Evolutionary conservation across 306 rosid genomes (phyloP), one percentile per base, ranked within the genome.

Genomic region (Vigna trinervia): DNA sequence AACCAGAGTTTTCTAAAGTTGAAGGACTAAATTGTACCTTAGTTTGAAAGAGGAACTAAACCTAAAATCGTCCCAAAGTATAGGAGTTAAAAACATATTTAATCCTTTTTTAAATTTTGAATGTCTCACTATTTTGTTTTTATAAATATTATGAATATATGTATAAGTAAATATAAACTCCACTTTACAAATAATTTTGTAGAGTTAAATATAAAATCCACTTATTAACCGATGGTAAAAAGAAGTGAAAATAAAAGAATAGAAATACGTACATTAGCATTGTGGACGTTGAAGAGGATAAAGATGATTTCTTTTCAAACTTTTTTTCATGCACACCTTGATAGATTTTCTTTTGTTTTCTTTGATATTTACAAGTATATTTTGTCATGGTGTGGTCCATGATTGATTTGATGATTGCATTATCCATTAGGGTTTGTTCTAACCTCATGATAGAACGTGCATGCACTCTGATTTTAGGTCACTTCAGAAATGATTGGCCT

Each of bases 401-500:
- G 32, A 23, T 59, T 14, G 69, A 48, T 48, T 15, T 59, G 64
- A 50, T 73, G 62, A 74, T 73, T 78, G 76, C 22, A 32, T 52
- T 48, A 47, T 72, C 48, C 72, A n/a, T 46, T 30, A 53, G 48
- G 12, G 45, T 61, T 62, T 30, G 39, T 22, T 12, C n/a, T 53
- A 52, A 74, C 36, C 67, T 69, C 77, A 59, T 68, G 5, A 69
- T 14, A 14, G 38, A 45, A 20, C 13, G 28, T 26, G 28, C 60
- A 22, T 41, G 23, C 19, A 71, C 23, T 20, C 69, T n/a, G 23
- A 36, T 50, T 69, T 74, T 34, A 78, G 71, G 78, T 84, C 87
- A 83, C 61, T 74, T 78, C 73, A 71, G 19, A 59, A 63, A 81
- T 84, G 75, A 78, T 81, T 78, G 80, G 56, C 8, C 23, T 69